Evolutionary conservation across 768 basidiomycete species (phyloP), one percentile per base, ranked within the genome.

Genomic region (Dentipellis sp.): DNA sequence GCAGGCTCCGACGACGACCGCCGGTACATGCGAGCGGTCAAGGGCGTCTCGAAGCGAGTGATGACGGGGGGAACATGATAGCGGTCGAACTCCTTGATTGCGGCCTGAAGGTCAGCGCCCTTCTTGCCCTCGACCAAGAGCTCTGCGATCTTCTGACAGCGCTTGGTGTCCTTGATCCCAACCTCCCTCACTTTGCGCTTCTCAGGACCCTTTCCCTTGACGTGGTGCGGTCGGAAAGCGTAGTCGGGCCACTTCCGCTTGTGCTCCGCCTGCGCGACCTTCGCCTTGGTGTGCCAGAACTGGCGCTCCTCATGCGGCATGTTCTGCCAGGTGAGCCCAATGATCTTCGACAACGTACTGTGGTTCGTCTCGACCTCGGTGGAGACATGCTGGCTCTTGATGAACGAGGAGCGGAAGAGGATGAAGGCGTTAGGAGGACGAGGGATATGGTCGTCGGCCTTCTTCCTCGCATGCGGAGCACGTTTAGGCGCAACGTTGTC

Each of bases 391-490:
- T 87, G 83, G 62, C 74, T 78, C 71, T 86, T 87, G 68, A 90
- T 87, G 70, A 90, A 90, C 0, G 84, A 83, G 0, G 86, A 87
- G 59, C 88, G 84, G 75, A 91, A 91, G 64, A 91, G 78, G 65
- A 91, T 91, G 72, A 91, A 91, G 22, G 88, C 89, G 64, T 91
- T 91, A 2, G 88, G 86, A 1, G 88, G 88, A 45, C 88, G 86
- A 16, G 88, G 88, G 59, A 91, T 87, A 66, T 90, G 86, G 60
- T 85, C 79, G 23, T 82, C 80, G 12, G 81, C 78, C 66, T 84
- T 86, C 71, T 86, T 85, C 74, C 81, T 86, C 49, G 77, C 73
- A 63, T 88, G 86, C 0, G 77, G 75, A 6, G 74, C 67, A 40
- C 76, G 76, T 38, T 76, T 76, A 37, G 75, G 61, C 37, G 70